phyloP scores from a whole-genome alignment of 805 yeast species.

The Yamadazyma tumulicola region DNA sequence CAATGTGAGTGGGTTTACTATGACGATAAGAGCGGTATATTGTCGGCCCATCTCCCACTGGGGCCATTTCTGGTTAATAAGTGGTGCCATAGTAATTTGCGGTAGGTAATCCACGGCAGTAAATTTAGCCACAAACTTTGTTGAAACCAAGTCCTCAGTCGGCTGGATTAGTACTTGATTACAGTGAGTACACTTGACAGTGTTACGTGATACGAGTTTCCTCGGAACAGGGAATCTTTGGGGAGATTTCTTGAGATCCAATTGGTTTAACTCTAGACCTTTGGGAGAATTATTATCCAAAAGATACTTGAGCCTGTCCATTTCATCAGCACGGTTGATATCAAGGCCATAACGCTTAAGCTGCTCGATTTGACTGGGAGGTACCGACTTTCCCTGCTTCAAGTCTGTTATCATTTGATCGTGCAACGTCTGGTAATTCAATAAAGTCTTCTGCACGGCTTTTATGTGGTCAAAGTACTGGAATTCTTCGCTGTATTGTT shows the following conservation, averaged over 20 bases:
- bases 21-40: conserved; percentile 21
- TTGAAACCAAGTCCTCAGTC: conserved; percentile 21
- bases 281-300: conserved; percentile 3
- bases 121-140: conserved; percentile 20
- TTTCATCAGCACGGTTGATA: conserved; percentile 2
- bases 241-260: background rate
- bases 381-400: conserved; percentile 5
- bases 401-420: conserved; percentile 9
- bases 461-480: conserved; percentile 1
- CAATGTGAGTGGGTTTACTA: conserved; percentile 28
- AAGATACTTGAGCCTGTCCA: conserved; percentile 6
- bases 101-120: conserved; percentile 36
- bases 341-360: conserved; percentile 4
- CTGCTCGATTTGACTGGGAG: conserved; percentile 1
- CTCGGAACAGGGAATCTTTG: conserved; percentile 20
- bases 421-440: conserved; percentile 7
- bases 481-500: background rate
- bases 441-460: conserved; percentile 3
- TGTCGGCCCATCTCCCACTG: background rate
- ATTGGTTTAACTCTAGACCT: background rate
- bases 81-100: conserved; percentile 17
- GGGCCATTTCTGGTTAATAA: conserved; percentile 6
- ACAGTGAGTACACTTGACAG: conserved; percentile 28
- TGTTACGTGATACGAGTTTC: conserved; percentile 21
- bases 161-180: conserved; percentile 24